These are phyloP conservation scores for Choanephora cucurbitarum DNA, from an alignment of 371 early-diverging fungal species.

Conservation along the genomic window DNA sequence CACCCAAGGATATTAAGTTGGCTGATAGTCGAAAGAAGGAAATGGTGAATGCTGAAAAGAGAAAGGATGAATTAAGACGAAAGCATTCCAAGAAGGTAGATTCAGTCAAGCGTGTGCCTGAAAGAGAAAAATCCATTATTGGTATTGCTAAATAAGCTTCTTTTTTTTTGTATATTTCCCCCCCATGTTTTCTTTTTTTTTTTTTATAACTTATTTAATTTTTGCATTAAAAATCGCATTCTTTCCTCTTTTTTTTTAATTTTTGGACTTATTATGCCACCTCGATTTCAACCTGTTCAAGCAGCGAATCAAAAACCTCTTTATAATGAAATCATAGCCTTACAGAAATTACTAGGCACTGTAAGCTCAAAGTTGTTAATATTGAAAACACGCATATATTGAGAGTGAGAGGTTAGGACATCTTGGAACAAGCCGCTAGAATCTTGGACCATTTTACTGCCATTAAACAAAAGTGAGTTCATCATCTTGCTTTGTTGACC, in stretches of 20 bases:
- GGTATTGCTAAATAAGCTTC: slow-evolving; percentile 67
- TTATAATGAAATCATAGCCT: slow-evolving; percentile 35
- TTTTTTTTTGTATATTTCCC: neutral
- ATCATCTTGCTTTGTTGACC: neutral
- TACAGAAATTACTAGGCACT: slow-evolving; percentile 33
- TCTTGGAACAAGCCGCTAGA: slow-evolving; percentile 45
- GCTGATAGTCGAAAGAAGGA: slow-evolving; percentile 77
- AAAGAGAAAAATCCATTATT: slow-evolving; percentile 83
- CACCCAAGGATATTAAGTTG: slow-evolving; percentile 83
- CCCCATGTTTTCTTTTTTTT: slow-evolving; percentile 2
- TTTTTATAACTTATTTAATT: too few relatives aligned
- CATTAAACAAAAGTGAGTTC: slow-evolving; percentile 30
- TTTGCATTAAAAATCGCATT: neutral
- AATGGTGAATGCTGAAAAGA: slow-evolving; percentile 77
- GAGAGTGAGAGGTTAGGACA: too few relatives aligned
- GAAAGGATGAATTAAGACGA: slow-evolving; percentile 83
- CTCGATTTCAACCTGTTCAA: slow-evolving; percentile 26
- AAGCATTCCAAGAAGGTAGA: slow-evolving; percentile 74
- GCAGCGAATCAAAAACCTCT: slow-evolving; percentile 32
- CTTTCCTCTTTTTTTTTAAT: slow-evolving; percentile 2
- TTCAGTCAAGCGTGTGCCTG: slow-evolving; percentile 64
- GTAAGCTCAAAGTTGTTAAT: slow-evolving; percentile 25
- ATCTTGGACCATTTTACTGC: slow-evolving; percentile 44
- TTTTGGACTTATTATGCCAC: slow-evolving; percentile 32
- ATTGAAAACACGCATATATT: neutral